Evolutionary conservation across 768 basidiomycete species (phyloP).

Genomic region (Boletellus ananas): DNA sequence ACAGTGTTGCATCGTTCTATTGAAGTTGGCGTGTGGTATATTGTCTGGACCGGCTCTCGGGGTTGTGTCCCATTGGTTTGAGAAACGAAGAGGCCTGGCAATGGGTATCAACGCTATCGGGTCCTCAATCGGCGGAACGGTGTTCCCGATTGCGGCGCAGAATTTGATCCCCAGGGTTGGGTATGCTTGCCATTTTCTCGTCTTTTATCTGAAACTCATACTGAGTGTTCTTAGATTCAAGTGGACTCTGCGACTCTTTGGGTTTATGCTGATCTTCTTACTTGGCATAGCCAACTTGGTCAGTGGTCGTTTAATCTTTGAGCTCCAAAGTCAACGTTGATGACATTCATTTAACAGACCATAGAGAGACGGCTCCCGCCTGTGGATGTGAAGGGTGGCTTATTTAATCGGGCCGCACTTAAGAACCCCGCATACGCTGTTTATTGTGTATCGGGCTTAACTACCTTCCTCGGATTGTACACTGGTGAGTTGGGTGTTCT

Average conservation of each 20-base stretch:
- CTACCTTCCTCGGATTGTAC: conserved; percentile 67
- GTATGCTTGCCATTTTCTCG: conserved; percentile 31
- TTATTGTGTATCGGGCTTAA: conserved; percentile 55
- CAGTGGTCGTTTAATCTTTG: background rate
- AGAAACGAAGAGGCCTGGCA: conserved; percentile 49
- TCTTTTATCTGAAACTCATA: background rate
- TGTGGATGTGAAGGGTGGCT: conserved; percentile 47
- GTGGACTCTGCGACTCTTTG: conserved; percentile 74
- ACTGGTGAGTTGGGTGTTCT: conserved; percentile 40
- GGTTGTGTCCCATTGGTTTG: conserved; percentile 73
- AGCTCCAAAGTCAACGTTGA: background rate
- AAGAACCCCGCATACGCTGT: conserved; percentile 44
- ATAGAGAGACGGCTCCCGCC: conserved; percentile 53
- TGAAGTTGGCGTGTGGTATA: conserved; percentile 45
- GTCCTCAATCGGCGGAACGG: conserved; percentile 63
- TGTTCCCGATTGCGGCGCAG: conserved; percentile 59
- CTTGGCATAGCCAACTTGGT: conserved; percentile 57
- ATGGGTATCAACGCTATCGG: conserved; percentile 64
- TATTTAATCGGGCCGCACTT: conserved; percentile 55
- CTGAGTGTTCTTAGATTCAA: conserved; percentile 46
- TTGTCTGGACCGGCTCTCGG: conserved; percentile 61
- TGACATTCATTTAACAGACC: conserved; percentile 10
- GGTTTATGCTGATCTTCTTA: conserved; percentile 53
- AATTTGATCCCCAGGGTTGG: conserved; percentile 53
- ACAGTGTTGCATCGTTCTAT: background rate